phyloP scores from a whole-genome alignment of 371 early-diverging fungal species.

The Rhizopus arrhizus region DNA sequence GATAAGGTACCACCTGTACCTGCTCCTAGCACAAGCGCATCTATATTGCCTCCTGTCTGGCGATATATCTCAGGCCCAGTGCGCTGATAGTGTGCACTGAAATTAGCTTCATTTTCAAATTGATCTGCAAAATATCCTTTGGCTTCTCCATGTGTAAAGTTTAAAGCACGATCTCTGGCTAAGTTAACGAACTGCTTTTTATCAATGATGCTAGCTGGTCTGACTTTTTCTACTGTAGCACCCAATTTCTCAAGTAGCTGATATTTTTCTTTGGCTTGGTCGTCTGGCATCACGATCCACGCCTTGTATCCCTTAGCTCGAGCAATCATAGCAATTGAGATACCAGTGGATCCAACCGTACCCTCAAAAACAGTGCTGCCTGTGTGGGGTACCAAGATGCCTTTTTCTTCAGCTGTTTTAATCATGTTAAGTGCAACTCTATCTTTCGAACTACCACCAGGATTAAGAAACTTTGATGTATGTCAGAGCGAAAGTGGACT shows the following conservation, averaged over 20 bases:
- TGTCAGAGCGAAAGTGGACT: neutral
- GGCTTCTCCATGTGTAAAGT: conserved; percentile 49
- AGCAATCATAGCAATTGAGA: conserved; percentile 82
- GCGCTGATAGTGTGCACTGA: conserved; percentile 73
- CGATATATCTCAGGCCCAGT: conserved; percentile 90
- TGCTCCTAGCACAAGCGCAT: conserved; percentile 87
- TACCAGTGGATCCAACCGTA: conserved; percentile 89
- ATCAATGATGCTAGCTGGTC: conserved; percentile 93
- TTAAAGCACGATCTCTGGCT: conserved; percentile 76
- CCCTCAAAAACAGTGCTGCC: conserved; percentile 91
- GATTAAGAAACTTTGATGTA: conserved; percentile 79
- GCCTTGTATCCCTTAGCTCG: conserved; percentile 86
- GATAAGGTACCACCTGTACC: conserved; percentile 96
- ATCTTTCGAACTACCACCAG: conserved; percentile 94
- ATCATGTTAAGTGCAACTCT: conserved; percentile 89
- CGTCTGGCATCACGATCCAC: conserved; percentile 96
- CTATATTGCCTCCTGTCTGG: conserved; percentile 72
- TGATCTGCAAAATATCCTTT: conserved; percentile 80
- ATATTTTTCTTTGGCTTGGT: conserved; percentile 90
- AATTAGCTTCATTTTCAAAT: conserved; percentile 91
- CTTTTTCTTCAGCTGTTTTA: conserved; percentile 71
- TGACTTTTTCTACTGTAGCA: conserved; percentile 89
- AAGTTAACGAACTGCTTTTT: conserved; percentile 89
- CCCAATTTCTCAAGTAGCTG: conserved; percentile 80
- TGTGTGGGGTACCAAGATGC: conserved; percentile 64